Percentiles rank a stretch among this genome's conserved stretches.
phyloP scores from a whole-genome alignment of 2,329 filamentous ascomycete species.

The Knufia petricola region DNA sequence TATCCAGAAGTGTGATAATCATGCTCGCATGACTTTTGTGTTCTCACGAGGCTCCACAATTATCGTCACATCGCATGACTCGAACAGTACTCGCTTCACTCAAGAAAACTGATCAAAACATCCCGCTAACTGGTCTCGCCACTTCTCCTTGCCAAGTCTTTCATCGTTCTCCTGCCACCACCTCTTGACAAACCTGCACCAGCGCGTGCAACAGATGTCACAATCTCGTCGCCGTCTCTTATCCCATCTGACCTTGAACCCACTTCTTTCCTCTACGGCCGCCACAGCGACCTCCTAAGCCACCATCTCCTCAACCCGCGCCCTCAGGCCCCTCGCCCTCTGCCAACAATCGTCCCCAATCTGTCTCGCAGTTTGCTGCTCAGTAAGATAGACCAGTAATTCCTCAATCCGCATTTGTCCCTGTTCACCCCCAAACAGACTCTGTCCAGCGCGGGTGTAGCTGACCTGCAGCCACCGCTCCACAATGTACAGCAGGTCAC shows the following conservation, averaged over 20 bases:
- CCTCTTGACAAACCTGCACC: background rate
- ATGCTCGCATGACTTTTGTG: background rate
- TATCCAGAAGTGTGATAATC: no score
- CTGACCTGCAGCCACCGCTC: conserved; percentile 52
- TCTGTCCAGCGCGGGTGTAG: conserved; percentile 40
- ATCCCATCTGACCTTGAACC: background rate
- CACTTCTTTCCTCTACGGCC: conserved; percentile 3
- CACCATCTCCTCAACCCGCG: background rate
- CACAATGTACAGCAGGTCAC: conserved; percentile 53
- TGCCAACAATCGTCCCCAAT: conserved; percentile 2
- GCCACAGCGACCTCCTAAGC: conserved; percentile 6
- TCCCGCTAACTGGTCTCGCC: background rate
- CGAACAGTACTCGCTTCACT: background rate
- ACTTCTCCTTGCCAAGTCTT: no score
- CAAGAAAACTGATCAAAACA: background rate
- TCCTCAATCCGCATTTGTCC: conserved; percentile 43
- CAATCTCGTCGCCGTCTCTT: background rate
- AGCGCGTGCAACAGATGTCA: background rate
- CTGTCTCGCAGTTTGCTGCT: background rate
- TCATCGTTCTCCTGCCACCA: background rate
- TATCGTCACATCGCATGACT: no score
- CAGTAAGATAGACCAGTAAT: conserved; percentile 25
- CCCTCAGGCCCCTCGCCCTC: background rate
- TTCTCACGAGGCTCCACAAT: no score
- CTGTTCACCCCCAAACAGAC: conserved; percentile 51